Percentiles rank a stretch among this genome's conserved stretches.
These are phyloP conservation scores for Gypsophila paniculata DNA, from an alignment of 179 eudicot genomes.

Conservation along the genomic window DNA sequence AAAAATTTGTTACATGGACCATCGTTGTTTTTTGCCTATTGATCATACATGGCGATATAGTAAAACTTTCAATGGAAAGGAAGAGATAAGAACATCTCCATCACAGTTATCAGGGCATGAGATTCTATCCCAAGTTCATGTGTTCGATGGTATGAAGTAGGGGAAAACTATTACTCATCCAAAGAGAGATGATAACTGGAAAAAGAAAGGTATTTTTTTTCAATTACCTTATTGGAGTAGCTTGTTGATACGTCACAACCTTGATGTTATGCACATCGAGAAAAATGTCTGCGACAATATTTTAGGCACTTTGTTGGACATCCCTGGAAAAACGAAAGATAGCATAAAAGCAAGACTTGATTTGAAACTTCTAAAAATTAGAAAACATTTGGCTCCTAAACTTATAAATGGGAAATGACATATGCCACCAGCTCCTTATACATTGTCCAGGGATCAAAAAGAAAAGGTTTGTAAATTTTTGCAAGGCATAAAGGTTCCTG, in stretches of 20 bases:
- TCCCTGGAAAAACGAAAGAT: too few relatives aligned
- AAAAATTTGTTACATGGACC: constrained; percentile 4
- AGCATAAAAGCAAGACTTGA: too few relatives aligned
- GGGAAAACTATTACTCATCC: background rate
- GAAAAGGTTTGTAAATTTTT: constrained; percentile 7
- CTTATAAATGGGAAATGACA: too few relatives aligned
- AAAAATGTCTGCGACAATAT: constrained; percentile 21
- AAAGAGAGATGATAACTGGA: background rate
- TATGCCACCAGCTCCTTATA: too few relatives aligned
- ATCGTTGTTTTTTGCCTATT: constrained; percentile 16
- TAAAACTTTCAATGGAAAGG: constrained; percentile 11
- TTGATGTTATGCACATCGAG: too few relatives aligned
- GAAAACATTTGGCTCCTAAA: constrained; percentile 15
- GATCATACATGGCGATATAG: constrained; percentile 20
- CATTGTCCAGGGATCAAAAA: background rate
- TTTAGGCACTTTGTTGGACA: constrained; percentile 16
- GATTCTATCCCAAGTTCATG: background rate
- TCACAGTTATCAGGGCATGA: constrained; percentile 2
- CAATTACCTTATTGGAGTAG: constrained; percentile 28
- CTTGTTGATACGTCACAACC: constrained; percentile 9
- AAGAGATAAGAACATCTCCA: background rate
- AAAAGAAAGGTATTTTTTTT: too few relatives aligned
- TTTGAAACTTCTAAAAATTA: constrained; percentile 4
- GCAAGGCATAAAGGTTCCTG: too few relatives aligned
- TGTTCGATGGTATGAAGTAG: constrained; percentile 1